Evolutionary conservation across 169 alveolate species (phyloP).

Genomic region (Plasmodium malariae): DNA sequence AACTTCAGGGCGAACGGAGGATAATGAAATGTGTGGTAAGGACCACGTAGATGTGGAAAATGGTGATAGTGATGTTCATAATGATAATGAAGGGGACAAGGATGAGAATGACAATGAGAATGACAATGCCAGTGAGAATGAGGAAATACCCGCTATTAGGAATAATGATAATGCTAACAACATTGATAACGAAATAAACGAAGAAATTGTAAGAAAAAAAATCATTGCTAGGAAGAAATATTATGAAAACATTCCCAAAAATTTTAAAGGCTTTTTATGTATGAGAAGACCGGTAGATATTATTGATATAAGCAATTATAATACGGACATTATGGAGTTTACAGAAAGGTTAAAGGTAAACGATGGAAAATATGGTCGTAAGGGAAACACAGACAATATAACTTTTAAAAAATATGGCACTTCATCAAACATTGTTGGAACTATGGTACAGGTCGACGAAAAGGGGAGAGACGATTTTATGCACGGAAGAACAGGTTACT

Average conservation of each 20-base stretch:
- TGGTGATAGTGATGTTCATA: neutral
- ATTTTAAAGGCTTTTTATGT: constrained; percentile 65
- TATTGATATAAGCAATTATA: constrained; percentile 58
- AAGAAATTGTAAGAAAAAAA: constrained; percentile 54
- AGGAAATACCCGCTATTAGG: neutral
- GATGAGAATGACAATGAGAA: constrained; percentile 3
- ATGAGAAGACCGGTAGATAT: constrained; percentile 74
- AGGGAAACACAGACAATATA: neutral
- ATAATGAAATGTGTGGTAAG: neutral
- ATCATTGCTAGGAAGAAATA: constrained; percentile 66
- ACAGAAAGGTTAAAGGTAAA: constrained; percentile 13
- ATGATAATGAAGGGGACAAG: neutral
- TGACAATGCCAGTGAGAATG: neutral
- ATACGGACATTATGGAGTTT: constrained; percentile 36
- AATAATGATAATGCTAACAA: neutral
- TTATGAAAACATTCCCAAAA: constrained; percentile 52
- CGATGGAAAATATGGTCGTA: neutral
- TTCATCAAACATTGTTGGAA: neutral
- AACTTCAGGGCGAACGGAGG: neutral
- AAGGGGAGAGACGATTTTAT: neutral
- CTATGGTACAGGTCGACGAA: neutral
- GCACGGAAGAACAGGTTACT: neutral
- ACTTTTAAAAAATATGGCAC: too few species aligned
- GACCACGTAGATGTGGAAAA: neutral
- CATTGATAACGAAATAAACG: constrained; percentile 33